Conservation (phyloP, 192 early-diverging fungal species). For the Linnemannia hyalina region DNA sequence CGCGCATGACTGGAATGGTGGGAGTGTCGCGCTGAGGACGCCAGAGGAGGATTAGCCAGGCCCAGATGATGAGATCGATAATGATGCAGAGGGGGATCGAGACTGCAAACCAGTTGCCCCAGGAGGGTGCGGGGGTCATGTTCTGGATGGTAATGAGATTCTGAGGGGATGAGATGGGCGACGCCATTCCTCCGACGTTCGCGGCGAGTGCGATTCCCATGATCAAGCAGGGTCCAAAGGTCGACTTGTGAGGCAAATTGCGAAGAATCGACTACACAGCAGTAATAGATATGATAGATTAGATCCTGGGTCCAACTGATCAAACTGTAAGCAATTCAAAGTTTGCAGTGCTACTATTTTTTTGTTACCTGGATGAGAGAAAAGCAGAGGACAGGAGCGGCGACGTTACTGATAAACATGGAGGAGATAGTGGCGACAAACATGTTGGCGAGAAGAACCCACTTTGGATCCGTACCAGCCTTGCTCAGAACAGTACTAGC, state of each 20-base stretch:
- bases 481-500: conserved; percentile 73
- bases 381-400: conserved; percentile 84
- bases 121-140: conserved; percentile 76
- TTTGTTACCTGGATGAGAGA: conserved; percentile 67
- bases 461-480: conserved; percentile 75
- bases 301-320: not conserved
- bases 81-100: conserved; percentile 76
- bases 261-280: conserved; percentile 74
- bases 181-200: conserved; percentile 84
- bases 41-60: conserved; percentile 72
- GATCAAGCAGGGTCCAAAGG: conserved; percentile 75
- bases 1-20: conserved; percentile 57
- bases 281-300: not conserved
- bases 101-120: conserved; percentile 79
- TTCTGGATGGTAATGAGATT: conserved; percentile 84
- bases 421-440: conserved; percentile 78
- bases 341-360: not conserved
- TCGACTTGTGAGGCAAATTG: conserved; percentile 69
- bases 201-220: conserved; percentile 83
- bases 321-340: not conserved
- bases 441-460: conserved; percentile 81
- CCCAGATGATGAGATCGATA: conserved; percentile 75
- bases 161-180: conserved; percentile 82
- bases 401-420: conserved; percentile 90
- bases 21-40: conserved; percentile 66